Base-by-base conservation (phyloP, 2,329 filamentous ascomycete genomes). In the Huntiella moniliformis region DNA sequence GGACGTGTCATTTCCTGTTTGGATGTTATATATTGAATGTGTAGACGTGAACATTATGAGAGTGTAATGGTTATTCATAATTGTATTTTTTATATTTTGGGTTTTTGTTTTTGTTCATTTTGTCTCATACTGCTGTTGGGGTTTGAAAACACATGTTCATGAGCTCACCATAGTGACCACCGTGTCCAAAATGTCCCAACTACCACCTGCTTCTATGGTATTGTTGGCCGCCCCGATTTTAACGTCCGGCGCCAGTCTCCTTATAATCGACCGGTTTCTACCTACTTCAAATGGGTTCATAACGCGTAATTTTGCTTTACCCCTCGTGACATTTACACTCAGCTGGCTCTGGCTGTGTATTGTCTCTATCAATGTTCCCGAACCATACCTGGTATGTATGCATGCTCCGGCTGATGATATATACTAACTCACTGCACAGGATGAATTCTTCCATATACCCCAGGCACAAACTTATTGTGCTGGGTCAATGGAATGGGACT, bases 391-490 rank as follows among this genome's bases (percentile, higher is more conserved):
- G 31, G 71, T 74, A 45, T 50, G 62, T 50, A n/a, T 5, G 22
- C n/a, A 4, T 16, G 22, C 11, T 11, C n/a, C 2, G 33, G n/a
- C 3, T 5, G 36, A 8, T 5, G 18, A 13, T 5, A 5, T 4
- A 8, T 16, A 7, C 4, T 31, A 18, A 35, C 36, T 41, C 43
- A 22, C 5, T 34, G 32, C 16, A 10, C 51, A 88, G 82, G 84
- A 92, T 58, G 84, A 92, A 57, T 67, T 85, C 28, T 92, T 91
- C 52, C 84, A 98, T 59, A 79, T 95, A 16, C 83, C 85, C 0
- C 91, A 98, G 62, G 86, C 86, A 0, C 84, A 93, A 55, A 75
- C 73, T 28, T 98, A 94, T 60, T 95, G 87, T 60, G 60, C 71
- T 36, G 78, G 80, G 8, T 93, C 80, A 64, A 58, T 61, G 10